Evolutionary conservation across 2,329 filamentous ascomycete species (phyloP).

Genomic region (Alternaria gansuensis): DNA sequence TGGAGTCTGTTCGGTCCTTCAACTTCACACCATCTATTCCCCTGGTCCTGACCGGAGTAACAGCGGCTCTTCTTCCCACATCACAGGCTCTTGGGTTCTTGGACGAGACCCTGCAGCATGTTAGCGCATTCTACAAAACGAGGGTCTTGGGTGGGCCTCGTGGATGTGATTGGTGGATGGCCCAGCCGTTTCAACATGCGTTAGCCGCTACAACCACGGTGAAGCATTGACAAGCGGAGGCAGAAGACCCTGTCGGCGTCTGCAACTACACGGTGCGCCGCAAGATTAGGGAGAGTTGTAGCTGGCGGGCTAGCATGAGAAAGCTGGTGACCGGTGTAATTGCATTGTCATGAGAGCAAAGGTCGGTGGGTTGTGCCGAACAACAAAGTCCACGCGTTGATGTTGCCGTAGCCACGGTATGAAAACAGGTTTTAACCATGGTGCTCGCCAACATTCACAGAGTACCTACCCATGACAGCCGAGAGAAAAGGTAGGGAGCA

Average conservation of each 20-base stretch:
- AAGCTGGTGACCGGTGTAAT: neutral
- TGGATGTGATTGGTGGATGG: constrained; percentile 4
- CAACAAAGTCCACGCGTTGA: neutral
- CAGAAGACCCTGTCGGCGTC: constrained; percentile 4
- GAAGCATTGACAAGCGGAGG: constrained; percentile 10
- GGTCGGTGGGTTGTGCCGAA: neutral
- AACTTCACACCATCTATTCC: neutral
- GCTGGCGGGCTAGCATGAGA: constrained; percentile 1
- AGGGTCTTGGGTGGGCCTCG: constrained; percentile 10
- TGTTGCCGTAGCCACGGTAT: neutral
- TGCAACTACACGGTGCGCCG: constrained; percentile 8
- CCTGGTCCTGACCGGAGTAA: constrained; percentile 2
- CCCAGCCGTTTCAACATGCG: neutral
- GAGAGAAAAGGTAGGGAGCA: no score
- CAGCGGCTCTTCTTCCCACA: constrained; percentile 7
- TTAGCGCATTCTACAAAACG: constrained; percentile 15
- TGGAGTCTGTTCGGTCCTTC: constrained; percentile 1
- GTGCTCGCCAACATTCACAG: no score
- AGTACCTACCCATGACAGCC: no score
- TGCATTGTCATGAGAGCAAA: neutral
- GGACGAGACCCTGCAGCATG: constrained; percentile 14
- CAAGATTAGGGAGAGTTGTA: constrained; percentile 2
- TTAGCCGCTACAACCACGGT: constrained; percentile 7
- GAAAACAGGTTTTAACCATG: neutral
- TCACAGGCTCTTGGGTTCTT: constrained; percentile 11